A percentile compares a stretch with the other conserved stretches of the same genome.
Evolutionary conservation across 2,329 filamentous ascomycete species (phyloP).

Genomic region (Fusarium goolgardi): DNA sequence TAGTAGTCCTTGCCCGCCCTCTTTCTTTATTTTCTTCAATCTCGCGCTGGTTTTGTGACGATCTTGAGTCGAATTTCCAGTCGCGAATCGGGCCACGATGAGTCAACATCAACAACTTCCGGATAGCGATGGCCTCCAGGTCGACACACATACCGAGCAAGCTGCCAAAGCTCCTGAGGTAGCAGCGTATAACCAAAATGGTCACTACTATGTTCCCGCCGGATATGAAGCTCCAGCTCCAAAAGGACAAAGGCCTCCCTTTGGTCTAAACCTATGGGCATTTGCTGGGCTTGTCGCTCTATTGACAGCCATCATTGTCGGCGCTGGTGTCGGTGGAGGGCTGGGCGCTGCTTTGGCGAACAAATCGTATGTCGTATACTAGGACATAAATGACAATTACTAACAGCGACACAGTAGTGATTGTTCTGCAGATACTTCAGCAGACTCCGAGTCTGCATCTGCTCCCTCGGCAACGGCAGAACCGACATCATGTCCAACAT

Average conservation of each 20-base stretch:
- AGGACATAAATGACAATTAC: rapidly evolving
- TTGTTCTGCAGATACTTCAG: constrained; percentile 1
- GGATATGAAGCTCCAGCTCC: constrained; percentile 14
- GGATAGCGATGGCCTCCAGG: constrained; percentile 37
- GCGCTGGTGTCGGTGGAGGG: constrained; percentile 34
- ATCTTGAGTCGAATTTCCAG: background rate
- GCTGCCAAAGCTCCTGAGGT: constrained; percentile 34
- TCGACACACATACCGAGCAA: constrained; percentile 19
- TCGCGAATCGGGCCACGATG: constrained; percentile 7
- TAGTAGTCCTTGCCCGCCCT: background rate
- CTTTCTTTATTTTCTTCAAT: background rate
- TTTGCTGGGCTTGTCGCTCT: constrained; percentile 32
- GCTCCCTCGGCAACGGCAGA: constrained; percentile 20
- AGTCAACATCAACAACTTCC: constrained; percentile 21
- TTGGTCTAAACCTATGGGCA: constrained; percentile 35
- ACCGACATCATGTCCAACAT: constrained; percentile 19
- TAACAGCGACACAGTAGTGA: background rate
- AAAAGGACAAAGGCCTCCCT: constrained; percentile 15
- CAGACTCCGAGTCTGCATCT: background rate
- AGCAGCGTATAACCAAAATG: constrained; percentile 4
- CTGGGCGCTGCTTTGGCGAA: constrained; percentile 32
- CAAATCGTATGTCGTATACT: constrained; percentile 14
- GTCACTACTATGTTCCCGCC: constrained; percentile 21
- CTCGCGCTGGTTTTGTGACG: background rate
- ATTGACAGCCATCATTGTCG: constrained; percentile 31